Percentiles rank a stretch among this genome's conserved stretches.
These are phyloP conservation scores for Mortierella sp. DNA, from an alignment of 371 early-diverging fungal species.

Conservation along the genomic window DNA sequence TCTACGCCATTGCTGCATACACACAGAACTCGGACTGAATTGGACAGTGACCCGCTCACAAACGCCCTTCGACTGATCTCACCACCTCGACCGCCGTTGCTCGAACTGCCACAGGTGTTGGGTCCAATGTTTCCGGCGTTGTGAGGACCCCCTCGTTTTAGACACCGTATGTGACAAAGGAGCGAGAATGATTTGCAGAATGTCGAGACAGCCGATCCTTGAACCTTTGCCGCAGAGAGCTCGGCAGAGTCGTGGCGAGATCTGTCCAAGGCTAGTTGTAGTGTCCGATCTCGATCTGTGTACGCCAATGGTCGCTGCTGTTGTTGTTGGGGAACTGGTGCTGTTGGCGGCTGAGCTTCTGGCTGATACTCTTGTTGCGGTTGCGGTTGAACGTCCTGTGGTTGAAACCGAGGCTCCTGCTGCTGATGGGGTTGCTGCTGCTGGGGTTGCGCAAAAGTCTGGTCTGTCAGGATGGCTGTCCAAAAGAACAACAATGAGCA, in stretches of 20 bases:
- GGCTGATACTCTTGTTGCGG: background rate
- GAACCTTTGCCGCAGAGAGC: background rate
- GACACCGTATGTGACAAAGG: background rate
- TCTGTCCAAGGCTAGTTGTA: background rate
- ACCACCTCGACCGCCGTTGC: background rate
- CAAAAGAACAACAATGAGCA: background rate
- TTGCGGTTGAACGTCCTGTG: background rate
- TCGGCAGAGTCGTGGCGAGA: background rate
- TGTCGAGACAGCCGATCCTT: conserved; percentile 7
- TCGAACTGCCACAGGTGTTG: background rate
- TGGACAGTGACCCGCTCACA: background rate
- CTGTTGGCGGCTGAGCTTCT: background rate
- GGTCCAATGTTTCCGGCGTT: background rate
- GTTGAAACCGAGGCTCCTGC: no score
- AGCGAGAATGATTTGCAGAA: conserved; percentile 18
- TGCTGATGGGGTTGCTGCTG: no score
- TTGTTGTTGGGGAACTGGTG: background rate
- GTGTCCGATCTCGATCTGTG: background rate
- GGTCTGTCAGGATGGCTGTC: background rate
- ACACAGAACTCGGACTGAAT: conserved; percentile 37
- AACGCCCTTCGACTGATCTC: conserved; percentile 16
- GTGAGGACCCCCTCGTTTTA: conserved; percentile 9
- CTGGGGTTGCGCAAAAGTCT: background rate
- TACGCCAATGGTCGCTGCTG: background rate
- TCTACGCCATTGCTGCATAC: conserved; percentile 65